Evolutionary conservation across 345 rosid species (phyloP), one percentile per base, ranked within the genome.

Genomic region (Adansonia digitata): DNA sequence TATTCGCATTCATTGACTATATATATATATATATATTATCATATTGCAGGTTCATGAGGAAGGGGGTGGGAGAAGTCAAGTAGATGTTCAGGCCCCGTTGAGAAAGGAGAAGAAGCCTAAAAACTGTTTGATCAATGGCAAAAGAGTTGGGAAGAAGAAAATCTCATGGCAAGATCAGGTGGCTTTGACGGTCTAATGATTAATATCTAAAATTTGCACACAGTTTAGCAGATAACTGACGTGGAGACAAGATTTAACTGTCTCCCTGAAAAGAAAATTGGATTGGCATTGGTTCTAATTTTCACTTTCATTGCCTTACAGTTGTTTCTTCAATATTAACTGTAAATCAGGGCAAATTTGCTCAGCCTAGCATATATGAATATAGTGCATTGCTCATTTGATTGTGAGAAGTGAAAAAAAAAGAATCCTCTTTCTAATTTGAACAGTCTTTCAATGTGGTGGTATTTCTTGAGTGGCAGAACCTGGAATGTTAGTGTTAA

Each of bases 91-190:
- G 29, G 70, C 73, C 4, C 48, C 75, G 6, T 2, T 34, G 65
- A 78, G 48, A 75, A 64, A 35, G 63, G 70, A 71, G 62, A 74
- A 77, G 79, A 48, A 70, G 69, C 77, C 17, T 0, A 78, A 75
- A 57, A 71, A 52, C 65, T 8, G 59, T 14, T 17, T 53, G 62
- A 60, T 65, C 35, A 71, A 27, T 49, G 59, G 75, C 29, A 78
- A 80, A 49, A 81, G 64, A 71, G 46, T 66, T 35, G 78, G 49
- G 60, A 77, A 75, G 81, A 82, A 83, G 80, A 83, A 77, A 74
- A 80, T 81, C 57, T 73, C 82, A 63, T 79, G 84, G 85, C 83
- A 73, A 75, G 89, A 86, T 82, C 86, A 56, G 37, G 75, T 75
- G 67, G 76, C 57, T 76, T 39, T 73, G 71, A 62, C 55, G 46